phyloP scores from a whole-genome alignment of 1,284 basidiomycete genomes.

The Tetrapyrgos nigripes region DNA sequence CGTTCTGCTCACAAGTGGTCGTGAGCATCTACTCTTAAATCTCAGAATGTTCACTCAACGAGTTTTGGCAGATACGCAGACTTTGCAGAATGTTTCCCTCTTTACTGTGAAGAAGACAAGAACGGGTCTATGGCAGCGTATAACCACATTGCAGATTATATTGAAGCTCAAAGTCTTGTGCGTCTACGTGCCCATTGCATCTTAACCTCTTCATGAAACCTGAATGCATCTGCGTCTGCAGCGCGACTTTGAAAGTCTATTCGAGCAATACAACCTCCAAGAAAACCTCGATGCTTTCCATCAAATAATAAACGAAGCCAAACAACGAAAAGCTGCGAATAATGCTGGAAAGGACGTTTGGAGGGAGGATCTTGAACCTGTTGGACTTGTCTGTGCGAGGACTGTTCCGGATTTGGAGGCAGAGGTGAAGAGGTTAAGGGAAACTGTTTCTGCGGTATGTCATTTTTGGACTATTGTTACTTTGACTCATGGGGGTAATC shows the following conservation, averaged over 20 bases:
- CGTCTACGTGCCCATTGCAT: constrained; percentile 24
- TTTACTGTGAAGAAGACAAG: constrained; percentile 76
- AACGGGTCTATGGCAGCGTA: constrained; percentile 70
- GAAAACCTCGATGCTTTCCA: constrained; percentile 75
- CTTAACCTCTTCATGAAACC: constrained; percentile 21
- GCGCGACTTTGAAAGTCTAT: constrained; percentile 62
- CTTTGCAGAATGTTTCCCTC: constrained; percentile 77
- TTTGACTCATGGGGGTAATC: neutral
- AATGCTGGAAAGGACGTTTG: constrained; percentile 61
- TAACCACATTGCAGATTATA: constrained; percentile 70
- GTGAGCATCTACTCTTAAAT: constrained; percentile 39
- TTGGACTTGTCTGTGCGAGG: constrained; percentile 63
- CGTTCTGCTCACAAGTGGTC: constrained; percentile 83
- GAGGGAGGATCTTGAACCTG: constrained; percentile 65
- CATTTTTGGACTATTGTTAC: constrained; percentile 19
- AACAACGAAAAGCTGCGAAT: constrained; percentile 61
- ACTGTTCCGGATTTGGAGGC: constrained; percentile 63
- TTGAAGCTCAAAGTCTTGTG: constrained; percentile 70
- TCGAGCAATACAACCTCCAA: constrained; percentile 67
- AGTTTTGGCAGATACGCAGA: constrained; percentile 65
- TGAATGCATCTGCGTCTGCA: constrained; percentile 42
- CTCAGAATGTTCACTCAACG: neutral
- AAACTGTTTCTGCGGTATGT: constrained; percentile 54
- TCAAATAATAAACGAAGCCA: constrained; percentile 69
- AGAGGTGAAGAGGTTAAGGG: constrained; percentile 57